Conservation (phyloP, 2,329 filamentous ascomycete species). For the Polychaeton citri region DNA sequence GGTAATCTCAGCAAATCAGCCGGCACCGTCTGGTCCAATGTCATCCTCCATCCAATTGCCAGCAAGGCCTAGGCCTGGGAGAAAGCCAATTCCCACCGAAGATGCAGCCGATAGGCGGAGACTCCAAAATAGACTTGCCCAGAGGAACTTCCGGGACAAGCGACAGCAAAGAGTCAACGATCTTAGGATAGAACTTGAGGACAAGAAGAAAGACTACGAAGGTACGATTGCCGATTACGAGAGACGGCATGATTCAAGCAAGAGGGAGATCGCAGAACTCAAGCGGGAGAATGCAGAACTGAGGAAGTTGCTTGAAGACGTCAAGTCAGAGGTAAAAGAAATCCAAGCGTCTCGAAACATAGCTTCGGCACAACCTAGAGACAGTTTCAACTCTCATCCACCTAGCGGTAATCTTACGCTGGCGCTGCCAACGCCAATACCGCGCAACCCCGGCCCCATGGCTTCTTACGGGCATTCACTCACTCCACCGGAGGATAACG, state of each 20-base stretch:
- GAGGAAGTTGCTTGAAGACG: neutral
- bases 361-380: neutral
- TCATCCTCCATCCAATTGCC: constrained; percentile 25
- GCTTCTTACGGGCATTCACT: neutral
- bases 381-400: neutral
- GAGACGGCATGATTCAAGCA: constrained; percentile 1
- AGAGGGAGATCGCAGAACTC: neutral
- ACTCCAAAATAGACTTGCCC: constrained; percentile 84
- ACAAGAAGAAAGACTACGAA: constrained; percentile 2
- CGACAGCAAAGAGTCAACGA: constrained; percentile 72
- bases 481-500: neutral
- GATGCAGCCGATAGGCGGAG: constrained; percentile 88
- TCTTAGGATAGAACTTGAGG: constrained; percentile 25
- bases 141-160: constrained; percentile 79
- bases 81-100: constrained; percentile 67
- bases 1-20: neutral
- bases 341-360: neutral
- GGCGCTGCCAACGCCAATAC: neutral
- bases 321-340: constrained; percentile 1
- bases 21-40: constrained; percentile 21
- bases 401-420: neutral
- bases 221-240: neutral
- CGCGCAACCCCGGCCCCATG: neutral
- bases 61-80: constrained; percentile 51
- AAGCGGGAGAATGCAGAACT: neutral